These are phyloP conservation scores for Botryococcus braunii DNA, from an alignment of 163 green algal species.

Conservation along the genomic window DNA sequence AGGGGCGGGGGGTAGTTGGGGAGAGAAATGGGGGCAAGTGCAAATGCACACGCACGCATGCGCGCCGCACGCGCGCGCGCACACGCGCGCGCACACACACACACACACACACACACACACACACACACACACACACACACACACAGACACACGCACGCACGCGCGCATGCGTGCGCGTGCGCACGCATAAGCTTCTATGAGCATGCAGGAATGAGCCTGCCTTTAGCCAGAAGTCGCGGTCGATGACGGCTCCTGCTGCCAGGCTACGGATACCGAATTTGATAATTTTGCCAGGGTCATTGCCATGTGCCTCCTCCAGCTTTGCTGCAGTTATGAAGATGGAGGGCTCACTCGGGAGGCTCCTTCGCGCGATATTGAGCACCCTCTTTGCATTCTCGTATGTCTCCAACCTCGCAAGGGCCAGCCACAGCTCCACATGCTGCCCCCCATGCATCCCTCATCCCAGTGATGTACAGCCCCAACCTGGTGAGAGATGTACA, in stretches of 20 bases:
- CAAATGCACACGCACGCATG: too few species aligned
- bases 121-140: too few species aligned
- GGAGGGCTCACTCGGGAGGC: slow-evolving; percentile 76
- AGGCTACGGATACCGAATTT: slow-evolving; percentile 64
- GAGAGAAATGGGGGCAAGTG: too few species aligned
- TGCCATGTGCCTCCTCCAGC: slow-evolving; percentile 76
- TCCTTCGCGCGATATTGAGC: slow-evolving; percentile 89
- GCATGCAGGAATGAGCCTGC: slow-evolving; percentile 9
- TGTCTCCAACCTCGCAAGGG: slow-evolving; percentile 84
- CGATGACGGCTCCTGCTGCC: slow-evolving; percentile 65
- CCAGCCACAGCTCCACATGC: slow-evolving; percentile 96
- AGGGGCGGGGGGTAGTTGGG: too few species aligned
- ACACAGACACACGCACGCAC: too few species aligned
- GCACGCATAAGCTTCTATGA: not conserved
- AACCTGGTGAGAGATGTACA: too few species aligned
- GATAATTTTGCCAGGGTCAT: slow-evolving; percentile 45
- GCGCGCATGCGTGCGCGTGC: too few species aligned
- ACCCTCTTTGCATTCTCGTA: slow-evolving; percentile 93
- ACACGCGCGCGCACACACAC: too few species aligned
- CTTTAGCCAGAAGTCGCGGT: slow-evolving; percentile 85
- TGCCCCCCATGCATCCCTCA: too few species aligned
- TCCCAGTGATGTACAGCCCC: too few species aligned
- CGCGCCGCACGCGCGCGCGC: too few species aligned
- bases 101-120: too few species aligned
- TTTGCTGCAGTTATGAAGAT: slow-evolving; percentile 95